Evolutionary conservation across 2,329 filamentous ascomycete species (phyloP), one percentile per base, ranked within the genome.

Genomic region (Xylaria hypoxylon): DNA sequence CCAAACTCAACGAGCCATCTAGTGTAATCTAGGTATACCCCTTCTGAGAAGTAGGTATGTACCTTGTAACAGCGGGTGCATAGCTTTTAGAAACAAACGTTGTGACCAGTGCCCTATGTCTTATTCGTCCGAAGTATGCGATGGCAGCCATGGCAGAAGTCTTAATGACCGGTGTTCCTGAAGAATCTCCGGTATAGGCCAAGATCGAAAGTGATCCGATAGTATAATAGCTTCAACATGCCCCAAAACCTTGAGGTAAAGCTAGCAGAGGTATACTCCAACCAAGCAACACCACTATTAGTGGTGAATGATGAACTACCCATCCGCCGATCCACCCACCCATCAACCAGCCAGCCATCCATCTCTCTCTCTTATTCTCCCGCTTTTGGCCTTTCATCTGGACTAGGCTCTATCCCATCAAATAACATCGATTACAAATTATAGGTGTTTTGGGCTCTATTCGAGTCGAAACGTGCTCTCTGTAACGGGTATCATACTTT

Each of bases 241-340:
- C 52, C 26, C 52, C 52, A 55, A 19, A 42, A 28, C 15, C 22
- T 5, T 22, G 35, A 55, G 42, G 35, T 26, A 28, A 11, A 26
- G n/a, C n/a, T n/a, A n/a, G n/a, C n/a, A n/a, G n/a, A 55, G 7
- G 6, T 17, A 19, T 17, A 38, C 35, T 26, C 60, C 45, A 35
- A 63, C 60, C 51, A 61, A 63, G 19, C 24, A 47, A 24, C 53
- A 63, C 48, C 44, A 62, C 66, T 66, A 69, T 70, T 52, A 22
- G 15, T 51, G 26, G 19, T 15, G 11, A 38, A 5, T 2, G 11
- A 38, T 15, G 52, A 42, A 52, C 51, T 56, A 67, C 67, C 71
- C 74, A 70, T 72, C 73, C 69, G 73, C 73, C 71, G 71, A 75
- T 76, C 74, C 72, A 74, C 72, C 67, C 59, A 66, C 59, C 59